These are phyloP conservation scores for Quercus suber DNA, from an alignment of 306 rosid genomes.

Conservation along the genomic window DNA sequence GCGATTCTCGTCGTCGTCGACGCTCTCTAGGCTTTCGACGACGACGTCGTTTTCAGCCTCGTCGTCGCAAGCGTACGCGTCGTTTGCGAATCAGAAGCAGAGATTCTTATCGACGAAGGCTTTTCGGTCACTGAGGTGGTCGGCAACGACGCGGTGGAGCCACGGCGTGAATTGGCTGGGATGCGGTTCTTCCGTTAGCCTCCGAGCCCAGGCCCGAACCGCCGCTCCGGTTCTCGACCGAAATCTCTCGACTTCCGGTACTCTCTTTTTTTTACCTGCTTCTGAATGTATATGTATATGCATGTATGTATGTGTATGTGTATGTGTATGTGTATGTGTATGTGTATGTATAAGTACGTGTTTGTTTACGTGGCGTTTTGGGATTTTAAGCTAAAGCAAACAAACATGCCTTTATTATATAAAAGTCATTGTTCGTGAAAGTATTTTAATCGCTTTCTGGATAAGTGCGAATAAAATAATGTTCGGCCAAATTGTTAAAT, in stretches of 20 bases:
- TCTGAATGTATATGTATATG: not conserved
- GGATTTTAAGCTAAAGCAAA: no score
- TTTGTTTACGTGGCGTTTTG: no score
- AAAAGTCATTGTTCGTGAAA: no score
- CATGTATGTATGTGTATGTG: not conserved
- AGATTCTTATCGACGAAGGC: not conserved
- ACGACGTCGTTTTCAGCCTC: not conserved
- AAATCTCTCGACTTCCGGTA: slow-evolving; percentile 9
- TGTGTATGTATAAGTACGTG: no score
- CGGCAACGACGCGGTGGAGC: not conserved
- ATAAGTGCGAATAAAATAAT: no score
- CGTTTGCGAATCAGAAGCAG: not conserved
- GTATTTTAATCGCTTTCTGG: no score
- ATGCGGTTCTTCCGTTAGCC: not conserved
- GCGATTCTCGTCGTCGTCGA: slow-evolving; percentile 1
- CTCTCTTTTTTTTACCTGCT: not conserved
- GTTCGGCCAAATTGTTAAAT: no score
- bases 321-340: not conserved
- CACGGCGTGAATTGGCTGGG: not conserved
- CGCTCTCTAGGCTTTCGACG: not conserved
- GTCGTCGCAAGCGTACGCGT: not conserved
- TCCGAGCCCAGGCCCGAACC: not conserved
- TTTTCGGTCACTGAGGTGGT: slow-evolving; percentile 4
- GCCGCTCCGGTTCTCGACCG: not conserved
- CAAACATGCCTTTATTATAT: no score